Evolutionary conservation across 176 grass and related monocot genomes (phyloP).

Genomic region (Phyllostachys edulis): DNA sequence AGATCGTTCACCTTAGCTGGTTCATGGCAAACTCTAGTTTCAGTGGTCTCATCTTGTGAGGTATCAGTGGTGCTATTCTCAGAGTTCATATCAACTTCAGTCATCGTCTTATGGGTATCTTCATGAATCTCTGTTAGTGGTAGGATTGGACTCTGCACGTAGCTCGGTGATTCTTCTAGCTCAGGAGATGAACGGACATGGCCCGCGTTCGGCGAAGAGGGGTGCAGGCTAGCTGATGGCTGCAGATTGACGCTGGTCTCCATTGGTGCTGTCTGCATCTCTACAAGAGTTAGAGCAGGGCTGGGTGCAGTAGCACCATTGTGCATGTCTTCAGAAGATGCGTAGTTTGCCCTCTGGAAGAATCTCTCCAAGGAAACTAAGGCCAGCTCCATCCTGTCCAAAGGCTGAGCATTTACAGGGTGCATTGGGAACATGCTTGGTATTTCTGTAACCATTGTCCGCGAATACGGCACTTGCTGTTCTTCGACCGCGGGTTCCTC

Average conservation of each 20-base stretch:
- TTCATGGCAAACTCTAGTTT: slow-evolving; percentile 15
- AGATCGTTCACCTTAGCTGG: slow-evolving; percentile 45
- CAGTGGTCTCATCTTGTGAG: slow-evolving; percentile 39
- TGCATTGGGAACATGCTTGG: slow-evolving; percentile 7
- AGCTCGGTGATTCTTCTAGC: slow-evolving; percentile 24
- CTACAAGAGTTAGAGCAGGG: slow-evolving; percentile 24
- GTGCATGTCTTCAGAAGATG: slow-evolving; percentile 41
- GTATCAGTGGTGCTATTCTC: slow-evolving; percentile 39
- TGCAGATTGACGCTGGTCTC: slow-evolving; percentile 36
- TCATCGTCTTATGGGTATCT: neutral
- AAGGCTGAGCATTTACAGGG: slow-evolving; percentile 18
- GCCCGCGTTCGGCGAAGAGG: neutral
- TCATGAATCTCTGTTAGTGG: slow-evolving; percentile 22
- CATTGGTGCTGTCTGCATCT: slow-evolving; percentile 34
- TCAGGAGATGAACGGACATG: slow-evolving; percentile 11
- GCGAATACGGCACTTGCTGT: slow-evolving; percentile 7
- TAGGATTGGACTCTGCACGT: slow-evolving; percentile 34
- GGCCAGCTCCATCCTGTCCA: slow-evolving; percentile 77
- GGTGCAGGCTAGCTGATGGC: neutral
- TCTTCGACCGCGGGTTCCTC: neutral
- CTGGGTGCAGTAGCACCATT: slow-evolving; percentile 27
- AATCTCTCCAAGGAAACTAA: slow-evolving; percentile 74
- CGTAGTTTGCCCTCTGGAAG: slow-evolving; percentile 45
- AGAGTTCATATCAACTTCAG: slow-evolving; percentile 48
- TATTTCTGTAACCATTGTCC: neutral